Percentiles rank a stretch among this genome's conserved stretches.
Evolutionary conservation across 768 basidiomycete species (phyloP).

Genomic region (Podaxis mareebaensis): DNA sequence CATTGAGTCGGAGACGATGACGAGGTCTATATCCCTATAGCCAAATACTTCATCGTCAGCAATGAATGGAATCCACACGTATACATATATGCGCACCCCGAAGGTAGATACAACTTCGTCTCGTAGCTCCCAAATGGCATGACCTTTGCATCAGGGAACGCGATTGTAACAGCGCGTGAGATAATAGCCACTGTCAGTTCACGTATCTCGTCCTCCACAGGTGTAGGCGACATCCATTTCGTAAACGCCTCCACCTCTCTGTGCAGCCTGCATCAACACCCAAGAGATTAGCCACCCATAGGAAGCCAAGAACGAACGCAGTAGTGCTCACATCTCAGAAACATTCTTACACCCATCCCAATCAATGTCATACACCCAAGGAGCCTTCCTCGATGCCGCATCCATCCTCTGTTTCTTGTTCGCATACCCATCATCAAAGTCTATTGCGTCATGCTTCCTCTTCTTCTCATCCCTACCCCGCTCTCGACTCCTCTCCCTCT

Average conservation of each 20-base stretch:
- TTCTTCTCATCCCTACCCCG: conserved; percentile 20
- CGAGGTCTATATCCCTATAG: conserved; percentile 90
- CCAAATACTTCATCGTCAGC: conserved; percentile 18
- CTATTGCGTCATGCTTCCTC: conserved; percentile 30
- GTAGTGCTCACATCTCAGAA: conserved; percentile 57
- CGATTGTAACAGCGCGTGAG: conserved; percentile 56
- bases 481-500: conserved; percentile 22
- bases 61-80: conserved; percentile 16
- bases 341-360: conserved; percentile 77
- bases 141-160: conserved; percentile 80
- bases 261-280: conserved; percentile 61
- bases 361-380: conserved; percentile 73
- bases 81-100: conserved; percentile 61
- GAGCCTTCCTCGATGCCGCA: conserved; percentile 55
- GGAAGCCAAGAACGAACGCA: conserved; percentile 3
- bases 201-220: conserved; percentile 82
- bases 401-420: conserved; percentile 55
- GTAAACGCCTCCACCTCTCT: conserved; percentile 87
- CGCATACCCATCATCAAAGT: conserved; percentile 49
- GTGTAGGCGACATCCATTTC: conserved; percentile 84
- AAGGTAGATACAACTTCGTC: conserved; percentile 91
- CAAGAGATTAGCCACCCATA: conserved; percentile 16
- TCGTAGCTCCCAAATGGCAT: conserved; percentile 91
- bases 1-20: conserved; percentile 79
- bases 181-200: conserved; percentile 72